Evolutionary conservation across 2,329 filamentous ascomycete genomes (phyloP).

Genomic region (Diaporthe sp.): DNA sequence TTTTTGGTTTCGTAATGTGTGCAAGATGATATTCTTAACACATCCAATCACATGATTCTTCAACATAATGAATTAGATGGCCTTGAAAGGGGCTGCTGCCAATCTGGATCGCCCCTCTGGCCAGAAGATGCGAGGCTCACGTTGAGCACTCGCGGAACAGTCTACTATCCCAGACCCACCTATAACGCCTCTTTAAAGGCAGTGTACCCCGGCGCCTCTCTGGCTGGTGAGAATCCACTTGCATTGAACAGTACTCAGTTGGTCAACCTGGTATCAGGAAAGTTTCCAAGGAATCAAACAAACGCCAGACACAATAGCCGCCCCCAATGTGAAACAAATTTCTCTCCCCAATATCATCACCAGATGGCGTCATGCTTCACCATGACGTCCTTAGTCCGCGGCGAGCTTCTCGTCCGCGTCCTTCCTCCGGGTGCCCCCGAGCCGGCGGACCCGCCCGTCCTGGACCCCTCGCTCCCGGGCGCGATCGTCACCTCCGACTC

Average conservation of each 20-base stretch:
- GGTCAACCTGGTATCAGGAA: not conserved
- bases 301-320: not conserved
- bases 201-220: not conserved
- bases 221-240: not conserved
- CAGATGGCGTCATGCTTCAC: slow-evolving; percentile 39
- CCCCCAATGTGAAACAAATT: no score
- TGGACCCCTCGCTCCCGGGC: slow-evolving; percentile 8
- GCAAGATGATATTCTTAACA: not conserved
- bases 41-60: not conserved
- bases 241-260: not conserved
- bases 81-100: not conserved
- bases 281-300: not conserved
- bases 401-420: slow-evolving; percentile 36
- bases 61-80: not conserved
- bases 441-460: slow-evolving; percentile 21
- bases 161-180: not conserved
- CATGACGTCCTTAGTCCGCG: slow-evolving; percentile 8
- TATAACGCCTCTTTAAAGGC: not conserved
- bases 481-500: slow-evolving; percentile 31
- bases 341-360: not conserved
- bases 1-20: not conserved
- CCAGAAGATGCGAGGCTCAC: not conserved
- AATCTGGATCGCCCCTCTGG: not conserved
- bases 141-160: not conserved
- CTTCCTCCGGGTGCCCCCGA: not conserved